Conservation (phyloP, 306 rosid species). For the Senna siamea region DNA sequence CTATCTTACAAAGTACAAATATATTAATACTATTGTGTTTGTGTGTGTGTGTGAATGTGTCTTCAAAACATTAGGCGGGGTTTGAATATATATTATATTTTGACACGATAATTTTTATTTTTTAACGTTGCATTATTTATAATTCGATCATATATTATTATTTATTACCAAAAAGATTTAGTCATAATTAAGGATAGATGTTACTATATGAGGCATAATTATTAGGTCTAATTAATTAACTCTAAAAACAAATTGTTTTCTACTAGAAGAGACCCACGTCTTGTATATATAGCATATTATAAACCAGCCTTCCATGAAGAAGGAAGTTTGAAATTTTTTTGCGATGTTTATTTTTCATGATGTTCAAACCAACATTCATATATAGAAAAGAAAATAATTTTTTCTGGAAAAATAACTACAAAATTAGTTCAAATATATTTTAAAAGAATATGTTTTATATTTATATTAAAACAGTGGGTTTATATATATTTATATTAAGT, state of each 20-base stretch:
- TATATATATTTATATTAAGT: no score
- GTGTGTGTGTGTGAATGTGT: background rate
- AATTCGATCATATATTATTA: background rate
- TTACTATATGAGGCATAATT: background rate
- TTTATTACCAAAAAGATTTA: background rate
- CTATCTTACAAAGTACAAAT: no score
- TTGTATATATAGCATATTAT: background rate
- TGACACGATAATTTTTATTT: background rate
- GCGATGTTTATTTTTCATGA: no score
- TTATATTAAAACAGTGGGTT: no score
- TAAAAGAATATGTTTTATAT: no score
- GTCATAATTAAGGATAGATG: background rate
- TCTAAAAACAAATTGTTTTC: background rate
- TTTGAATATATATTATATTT: background rate
- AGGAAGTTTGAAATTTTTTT: background rate
- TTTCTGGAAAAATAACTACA: no score
- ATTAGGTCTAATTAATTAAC: slow-evolving; percentile 7
- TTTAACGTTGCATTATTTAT: background rate
- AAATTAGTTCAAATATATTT: no score
- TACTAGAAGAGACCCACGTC: background rate
- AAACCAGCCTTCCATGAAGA: background rate
- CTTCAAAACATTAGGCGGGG: background rate
- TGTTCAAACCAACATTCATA: no score
- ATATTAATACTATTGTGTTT: no score
- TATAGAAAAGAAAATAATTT: no score